Conservation (phyloP, 73 alveolate genomes). For the Paramecium primaurelia region DNA sequence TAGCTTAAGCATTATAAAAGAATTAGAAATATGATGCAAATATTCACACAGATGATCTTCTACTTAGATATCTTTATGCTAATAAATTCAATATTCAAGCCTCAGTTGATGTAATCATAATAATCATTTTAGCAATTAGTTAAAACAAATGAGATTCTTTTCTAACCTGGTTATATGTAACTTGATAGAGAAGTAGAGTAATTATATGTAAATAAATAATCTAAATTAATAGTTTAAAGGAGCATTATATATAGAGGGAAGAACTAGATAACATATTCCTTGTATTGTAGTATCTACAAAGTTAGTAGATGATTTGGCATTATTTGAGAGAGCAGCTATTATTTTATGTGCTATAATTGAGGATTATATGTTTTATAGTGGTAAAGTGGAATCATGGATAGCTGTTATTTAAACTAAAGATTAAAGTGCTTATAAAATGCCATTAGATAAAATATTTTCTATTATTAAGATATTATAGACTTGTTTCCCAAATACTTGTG, state of each 20-base stretch:
- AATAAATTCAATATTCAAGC: not conserved
- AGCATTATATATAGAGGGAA: not conserved
- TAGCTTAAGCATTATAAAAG: not conserved
- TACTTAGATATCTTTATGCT: slow-evolving; percentile 17
- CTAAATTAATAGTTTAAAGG: not conserved
- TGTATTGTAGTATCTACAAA: not conserved
- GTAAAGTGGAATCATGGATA: slow-evolving; percentile 20
- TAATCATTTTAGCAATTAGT: not conserved
- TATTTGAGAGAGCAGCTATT: not conserved
- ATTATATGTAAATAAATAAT: not conserved
- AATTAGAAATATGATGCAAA: not conserved
- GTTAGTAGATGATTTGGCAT: not conserved
- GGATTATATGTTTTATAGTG: slow-evolving; percentile 27
- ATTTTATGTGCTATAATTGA: not conserved
- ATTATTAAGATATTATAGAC: not conserved
- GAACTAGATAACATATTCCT: not conserved
- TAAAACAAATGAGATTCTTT: not conserved
- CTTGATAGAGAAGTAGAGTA: not conserved
- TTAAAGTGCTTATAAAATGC: slow-evolving; percentile 2
- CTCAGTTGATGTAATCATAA: not conserved
- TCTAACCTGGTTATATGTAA: not conserved
- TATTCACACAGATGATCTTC: not conserved
- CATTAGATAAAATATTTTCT: not conserved
- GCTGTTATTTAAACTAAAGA: slow-evolving; percentile 15
- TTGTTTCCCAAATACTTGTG: not conserved